Percentiles rank a stretch among this genome's conserved stretches.
phyloP scores from a whole-genome alignment of 306 rosid species.

The Trifolium subterraneum region DNA sequence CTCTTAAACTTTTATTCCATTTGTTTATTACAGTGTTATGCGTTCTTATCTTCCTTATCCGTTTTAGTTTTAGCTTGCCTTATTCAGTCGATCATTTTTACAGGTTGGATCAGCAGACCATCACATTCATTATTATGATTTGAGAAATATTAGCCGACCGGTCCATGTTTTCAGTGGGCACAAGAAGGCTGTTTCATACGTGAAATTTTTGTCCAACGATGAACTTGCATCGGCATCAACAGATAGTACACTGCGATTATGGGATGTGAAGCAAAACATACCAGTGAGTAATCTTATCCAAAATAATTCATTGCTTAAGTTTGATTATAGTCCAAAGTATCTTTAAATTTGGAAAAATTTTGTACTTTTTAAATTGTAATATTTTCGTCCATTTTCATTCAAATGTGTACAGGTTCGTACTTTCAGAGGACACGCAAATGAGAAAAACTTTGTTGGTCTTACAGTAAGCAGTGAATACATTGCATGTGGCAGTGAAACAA shows the following conservation, averaged over 20 bases:
- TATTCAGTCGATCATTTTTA: neutral
- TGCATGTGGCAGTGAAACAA: constrained; percentile 97
- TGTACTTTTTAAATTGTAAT: neutral
- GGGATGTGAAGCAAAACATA: constrained; percentile 89
- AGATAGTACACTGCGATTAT: constrained; percentile 85
- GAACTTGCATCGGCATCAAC: constrained; percentile 99
- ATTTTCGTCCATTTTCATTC: neutral
- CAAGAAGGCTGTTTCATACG: constrained; percentile 90
- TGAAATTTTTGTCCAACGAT: constrained; percentile 84
- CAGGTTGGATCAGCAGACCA: constrained; percentile 99
- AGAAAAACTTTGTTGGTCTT: constrained; percentile 97
- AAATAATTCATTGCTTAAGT: constrained; percentile 10
- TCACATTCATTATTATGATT: constrained; percentile 93
- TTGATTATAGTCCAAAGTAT: constrained; percentile 21
- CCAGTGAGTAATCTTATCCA: constrained; percentile 64
- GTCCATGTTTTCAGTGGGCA: constrained; percentile 93
- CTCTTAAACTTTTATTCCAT: constrained; percentile 29
- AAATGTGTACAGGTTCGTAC: constrained; percentile 71
- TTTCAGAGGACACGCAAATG: constrained; percentile 88
- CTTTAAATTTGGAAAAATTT: neutral
- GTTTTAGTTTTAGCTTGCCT: constrained; percentile 26
- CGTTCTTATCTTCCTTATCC: constrained; percentile 15
- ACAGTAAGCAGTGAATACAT: constrained; percentile 86
- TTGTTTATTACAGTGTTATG: constrained; percentile 1
- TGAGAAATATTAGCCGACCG: constrained; percentile 82